A percentile compares a stretch with the other conserved stretches of the same genome.
phyloP scores from a whole-genome alignment of 2,329 filamentous ascomycete species.

The Zalaria sp. region DNA sequence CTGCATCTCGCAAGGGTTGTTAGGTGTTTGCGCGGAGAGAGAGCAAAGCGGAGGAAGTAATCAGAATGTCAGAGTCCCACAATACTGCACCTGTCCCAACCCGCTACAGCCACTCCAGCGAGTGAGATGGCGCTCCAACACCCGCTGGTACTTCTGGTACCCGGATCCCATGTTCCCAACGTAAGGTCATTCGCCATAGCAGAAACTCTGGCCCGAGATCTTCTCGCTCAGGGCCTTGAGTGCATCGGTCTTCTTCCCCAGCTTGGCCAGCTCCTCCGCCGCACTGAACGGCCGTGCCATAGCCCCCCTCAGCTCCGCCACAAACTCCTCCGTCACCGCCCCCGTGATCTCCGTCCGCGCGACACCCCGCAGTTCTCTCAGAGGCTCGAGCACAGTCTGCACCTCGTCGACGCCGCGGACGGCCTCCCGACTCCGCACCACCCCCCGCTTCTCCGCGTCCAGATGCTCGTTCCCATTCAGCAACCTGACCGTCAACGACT shows the following conservation, averaged over 20 bases:
- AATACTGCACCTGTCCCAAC: no score
- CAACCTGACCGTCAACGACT: constrained; percentile 1
- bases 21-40: no score
- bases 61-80: no score
- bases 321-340: constrained; percentile 24
- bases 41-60: no score
- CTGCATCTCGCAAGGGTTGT: no score
- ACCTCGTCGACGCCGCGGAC: constrained; percentile 18
- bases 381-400: constrained; percentile 28
- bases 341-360: constrained; percentile 22
- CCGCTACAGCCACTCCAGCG: no score
- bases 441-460: constrained; percentile 15
- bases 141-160: no score
- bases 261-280: neutral
- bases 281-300: neutral
- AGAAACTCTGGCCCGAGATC: no score
- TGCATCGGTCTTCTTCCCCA: neutral
- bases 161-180: no score
- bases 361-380: constrained; percentile 22
- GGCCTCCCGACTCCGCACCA: constrained; percentile 14
- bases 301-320: constrained; percentile 13
- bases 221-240: neutral
- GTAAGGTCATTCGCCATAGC: no score
- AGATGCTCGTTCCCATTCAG: constrained; percentile 16
- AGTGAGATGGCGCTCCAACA: no score